Evolutionary conservation across 2,329 filamentous ascomycete species (phyloP).

Genomic region (Aspergillus jensenii): DNA sequence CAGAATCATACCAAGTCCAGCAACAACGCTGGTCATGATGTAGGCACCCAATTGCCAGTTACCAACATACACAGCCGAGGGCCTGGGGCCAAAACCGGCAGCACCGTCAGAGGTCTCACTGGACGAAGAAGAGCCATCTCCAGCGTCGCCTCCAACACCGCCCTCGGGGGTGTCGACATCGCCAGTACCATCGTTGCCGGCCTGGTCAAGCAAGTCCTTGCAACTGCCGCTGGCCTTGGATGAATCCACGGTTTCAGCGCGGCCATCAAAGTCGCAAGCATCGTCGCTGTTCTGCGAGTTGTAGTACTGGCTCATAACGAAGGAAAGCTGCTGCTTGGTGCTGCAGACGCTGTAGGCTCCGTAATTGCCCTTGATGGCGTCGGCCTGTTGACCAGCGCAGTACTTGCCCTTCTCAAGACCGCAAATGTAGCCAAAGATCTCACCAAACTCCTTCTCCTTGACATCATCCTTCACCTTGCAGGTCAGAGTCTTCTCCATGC

Average conservation of each 20-base stretch:
- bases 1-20: conserved; percentile 49
- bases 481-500: conserved; percentile 73
- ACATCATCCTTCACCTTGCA: conserved; percentile 65
- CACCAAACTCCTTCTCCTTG: conserved; percentile 55
- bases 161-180: conserved; percentile 38
- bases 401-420: conserved; percentile 28
- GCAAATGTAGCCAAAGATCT: conserved; percentile 63
- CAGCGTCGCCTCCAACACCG: conserved; percentile 18
- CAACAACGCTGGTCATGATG: conserved; percentile 42
- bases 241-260: conserved; percentile 37
- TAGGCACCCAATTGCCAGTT: conserved; percentile 45
- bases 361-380: conserved; percentile 43
- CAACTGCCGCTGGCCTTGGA: conserved; percentile 36
- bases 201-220: conserved; percentile 36
- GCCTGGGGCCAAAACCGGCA: conserved; percentile 29
- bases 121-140: conserved; percentile 17
- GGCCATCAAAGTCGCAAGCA: conserved; percentile 48
- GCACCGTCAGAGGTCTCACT: conserved; percentile 31
- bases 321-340: conserved; percentile 45
- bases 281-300: conserved; percentile 31
- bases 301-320: conserved; percentile 50
- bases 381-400: conserved; percentile 41
- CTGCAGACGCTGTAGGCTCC: conserved; percentile 52
- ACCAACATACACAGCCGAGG: conserved; percentile 41
- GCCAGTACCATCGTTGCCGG: conserved; percentile 42